phyloP scores from a whole-genome alignment of 1,284 basidiomycete species.

The Sporisorium iseilematis-ciliati region DNA sequence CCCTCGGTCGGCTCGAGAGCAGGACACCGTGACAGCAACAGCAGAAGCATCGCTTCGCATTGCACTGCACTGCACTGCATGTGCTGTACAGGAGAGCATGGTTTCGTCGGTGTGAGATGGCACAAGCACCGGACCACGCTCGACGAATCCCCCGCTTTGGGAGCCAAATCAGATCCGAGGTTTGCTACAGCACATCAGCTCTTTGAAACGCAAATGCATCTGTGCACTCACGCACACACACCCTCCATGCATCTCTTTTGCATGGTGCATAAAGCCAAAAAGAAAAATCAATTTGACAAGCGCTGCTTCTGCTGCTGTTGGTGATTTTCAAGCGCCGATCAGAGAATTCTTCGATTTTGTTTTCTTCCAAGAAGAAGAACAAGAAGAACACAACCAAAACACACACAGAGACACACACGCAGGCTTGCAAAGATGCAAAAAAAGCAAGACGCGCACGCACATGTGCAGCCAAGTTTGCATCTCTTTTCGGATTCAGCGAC shows the following conservation, averaged over 20 bases:
- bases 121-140: too few species aligned
- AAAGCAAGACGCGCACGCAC: background rate
- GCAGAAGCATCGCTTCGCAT: background rate
- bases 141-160: too few species aligned
- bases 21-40: background rate
- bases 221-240: too few species aligned
- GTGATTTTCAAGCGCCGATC: too few species aligned
- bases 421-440: conserved; percentile 4
- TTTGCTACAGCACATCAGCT: too few species aligned
- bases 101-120: too few species aligned
- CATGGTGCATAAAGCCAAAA: background rate
- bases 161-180: too few species aligned
- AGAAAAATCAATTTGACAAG: conserved; percentile 1
- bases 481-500: background rate
- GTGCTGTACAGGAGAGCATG: too few species aligned
- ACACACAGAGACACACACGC: conserved; percentile 6
- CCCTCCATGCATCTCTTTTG: too few species aligned
- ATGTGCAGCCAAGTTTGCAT: conserved; percentile 5
- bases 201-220: too few species aligned
- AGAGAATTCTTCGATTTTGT: too few species aligned
- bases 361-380: conserved; percentile 9
- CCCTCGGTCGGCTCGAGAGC: background rate
- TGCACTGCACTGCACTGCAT: background rate
- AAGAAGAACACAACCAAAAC: conserved; percentile 21
- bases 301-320: too few species aligned